Base-by-base conservation (phyloP, 768 basidiomycete species). In the Tricholoma terreum region DNA sequence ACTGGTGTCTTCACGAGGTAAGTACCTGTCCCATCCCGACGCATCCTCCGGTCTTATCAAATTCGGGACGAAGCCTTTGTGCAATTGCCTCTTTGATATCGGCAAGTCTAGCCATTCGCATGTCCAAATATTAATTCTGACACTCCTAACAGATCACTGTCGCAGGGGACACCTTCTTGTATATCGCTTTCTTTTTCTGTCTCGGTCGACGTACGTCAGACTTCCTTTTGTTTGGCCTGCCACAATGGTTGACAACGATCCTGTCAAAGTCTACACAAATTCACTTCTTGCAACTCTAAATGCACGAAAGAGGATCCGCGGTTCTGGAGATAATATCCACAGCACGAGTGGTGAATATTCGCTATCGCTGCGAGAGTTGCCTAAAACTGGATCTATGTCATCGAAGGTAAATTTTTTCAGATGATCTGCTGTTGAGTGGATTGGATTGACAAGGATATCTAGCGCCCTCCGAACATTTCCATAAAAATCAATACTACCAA, bases 221-320 rank as follows among this genome's bases (percentile, higher is more conserved):
- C n/a, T 30, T 31, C 24, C 33, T 52, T 33, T 30, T 19, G 1
- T 22, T 30, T n/a, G 24, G 27, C 40, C 38, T 38, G 35, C 34
- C 12, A 15, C 27, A 19, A 4, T 1, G 30, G 9, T 52, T 59
- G 22, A 55, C 17, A 35, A n/a, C 54, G 42, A 57, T 40, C 2
- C 38, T 54, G 30, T 15, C 11, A 38, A n/a, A 84, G 83, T 85
- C 4, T 85, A 84, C 64, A 79, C 80, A 38, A 85, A 84, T 64
- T 77, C 82, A 4, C 77, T 85, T n/a, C 75, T 85, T 9, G 82
- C 82, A 0, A 84, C 83, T 0, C 74, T 84, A 51, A 85, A 85
- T 51, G 80, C 80, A 10, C 73, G 83, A 5, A 78, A 77, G 52
- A 74, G 73, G 70, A 75, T 84, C 52, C 76, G 77, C 36, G 72